phyloP scores from a whole-genome alignment of 805 yeast species.

The Candida sanyiensis region DNA sequence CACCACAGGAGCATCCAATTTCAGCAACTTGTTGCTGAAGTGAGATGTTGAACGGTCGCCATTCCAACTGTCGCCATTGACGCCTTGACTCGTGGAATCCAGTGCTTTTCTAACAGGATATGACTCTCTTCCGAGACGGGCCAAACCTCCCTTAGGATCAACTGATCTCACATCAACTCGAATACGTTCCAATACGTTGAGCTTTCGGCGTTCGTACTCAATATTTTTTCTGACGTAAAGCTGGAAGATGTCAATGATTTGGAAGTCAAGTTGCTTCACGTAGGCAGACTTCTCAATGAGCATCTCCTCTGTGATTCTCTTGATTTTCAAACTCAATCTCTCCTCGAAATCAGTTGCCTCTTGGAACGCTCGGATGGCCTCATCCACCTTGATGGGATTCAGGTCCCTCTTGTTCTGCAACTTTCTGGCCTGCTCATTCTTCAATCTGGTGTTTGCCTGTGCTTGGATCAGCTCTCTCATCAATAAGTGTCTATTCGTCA shows the following conservation, averaged over 20 bases:
- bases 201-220: slow-evolving; percentile 78
- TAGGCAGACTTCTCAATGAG: slow-evolving; percentile 63
- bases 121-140: slow-evolving; percentile 73
- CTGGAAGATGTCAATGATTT: slow-evolving; percentile 49
- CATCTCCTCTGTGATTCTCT: slow-evolving; percentile 83
- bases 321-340: slow-evolving; percentile 67
- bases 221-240: slow-evolving; percentile 63
- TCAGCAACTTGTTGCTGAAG: slow-evolving; percentile 25
- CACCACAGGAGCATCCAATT: slow-evolving; percentile 10
- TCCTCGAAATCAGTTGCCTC: slow-evolving; percentile 73
- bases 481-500: slow-evolving; percentile 85
- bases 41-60: slow-evolving; percentile 42
- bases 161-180: slow-evolving; percentile 69
- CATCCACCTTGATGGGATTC: slow-evolving; percentile 86
- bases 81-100: slow-evolving; percentile 36
- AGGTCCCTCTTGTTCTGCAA: slow-evolving; percentile 67
- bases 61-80: slow-evolving; percentile 53
- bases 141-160: slow-evolving; percentile 73
- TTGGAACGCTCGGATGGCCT: slow-evolving; percentile 75
- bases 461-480: slow-evolving; percentile 87
- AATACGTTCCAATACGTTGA: slow-evolving; percentile 65
- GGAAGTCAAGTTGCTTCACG: slow-evolving; percentile 49
- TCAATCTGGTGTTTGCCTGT: slow-evolving; percentile 63
- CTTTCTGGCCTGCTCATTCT: slow-evolving; percentile 65
- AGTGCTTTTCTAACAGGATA: slow-evolving; percentile 31